Evolutionary conservation across 148 eudicot genomes (phyloP), one percentile per base, ranked within the genome.

Genomic region (Persicaria tinctoria): DNA sequence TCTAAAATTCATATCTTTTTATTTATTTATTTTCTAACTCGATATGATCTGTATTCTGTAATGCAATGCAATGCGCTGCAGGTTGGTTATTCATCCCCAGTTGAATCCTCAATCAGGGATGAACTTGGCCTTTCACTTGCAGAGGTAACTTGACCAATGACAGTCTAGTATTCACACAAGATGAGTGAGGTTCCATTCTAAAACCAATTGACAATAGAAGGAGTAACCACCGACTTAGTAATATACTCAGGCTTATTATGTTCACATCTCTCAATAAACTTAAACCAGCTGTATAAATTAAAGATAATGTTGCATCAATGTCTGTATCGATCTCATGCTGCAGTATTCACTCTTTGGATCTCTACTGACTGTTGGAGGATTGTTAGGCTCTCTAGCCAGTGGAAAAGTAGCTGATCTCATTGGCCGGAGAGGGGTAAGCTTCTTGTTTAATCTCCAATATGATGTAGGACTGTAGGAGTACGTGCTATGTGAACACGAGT

Each of bases 301-400:
- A 23, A 23, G 27, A 23, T 23, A 23, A 23, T 23, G 27, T 23
- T 23, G 27, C 27, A 23, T 23, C 0, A 0, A 23, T 23, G 27
- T 23, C 27, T 8, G 4, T 5, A 23, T 23, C 27, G 27, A 2
- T 45, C 1, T 10, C 14, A 8, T 54, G 56, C 68, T 80, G 82
- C 85, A 89, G 93, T 93, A 78, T 81, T 89, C 98, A 4, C 75
- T 90, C 44, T 93, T 93, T 68, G 98, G 90, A 74, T 92, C 96
- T 9, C 77, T 89, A 78, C 47, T 87, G 77, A 89, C 88, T 4
- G 73, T 86, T 51, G 97, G 97, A 82, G 91, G 86, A 79, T 79
- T 92, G 82, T 2, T 93, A 68, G 91, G 93, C 69, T 82, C 96
- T 27, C 74, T 90, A 18, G 66, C 82, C 80, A 82, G 89, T 73